Evolutionary conservation across 306 rosid species (phyloP), one percentile per base, ranked within the genome.

Genomic region (Cyamopsis tetragonoloba): DNA sequence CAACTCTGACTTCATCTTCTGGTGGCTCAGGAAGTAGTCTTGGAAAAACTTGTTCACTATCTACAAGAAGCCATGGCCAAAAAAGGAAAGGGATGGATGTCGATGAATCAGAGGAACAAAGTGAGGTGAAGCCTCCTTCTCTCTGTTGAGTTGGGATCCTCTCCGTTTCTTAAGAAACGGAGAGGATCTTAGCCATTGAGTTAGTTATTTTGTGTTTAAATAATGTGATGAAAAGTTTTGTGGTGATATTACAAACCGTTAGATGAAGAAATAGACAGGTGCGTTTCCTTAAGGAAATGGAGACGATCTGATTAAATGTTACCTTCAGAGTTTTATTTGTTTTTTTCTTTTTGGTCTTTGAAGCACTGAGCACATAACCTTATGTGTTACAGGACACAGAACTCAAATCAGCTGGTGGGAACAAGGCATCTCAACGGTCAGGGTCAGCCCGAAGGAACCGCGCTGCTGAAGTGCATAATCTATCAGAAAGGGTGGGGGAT

Each of bases 381-480:
- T 44, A 32, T 66, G 48, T 59, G 37, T 44, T 43, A 72, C 73
- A 91, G 97, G 89, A 80, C 35, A 82, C 85, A 46, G 95, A 86
- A 77, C 85, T 70, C 13, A 93, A 87, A 77, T 87, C 88, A 17
- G 86, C 80, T n/a, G 64, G 48, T 35, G 83, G 80, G 48, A 87
- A 82, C 62, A 89, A 86, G 76, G 56, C 80, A 31, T 68, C 84
- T 2, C 89, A 82, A 44, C 62, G 85, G 27, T 58, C 91, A 12
- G 83, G 88, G 48, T 77, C 84, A 9, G 77, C 82, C 5, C 78
- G 91, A 49, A 85, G 92, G 82, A 85, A 80, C 66, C 96, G 98
- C 4, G 95, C 95, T 50, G 91, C 96, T 35, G 98, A 88, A 85
- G 96, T 91, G 46, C 98, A 91, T 75, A 91, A 91, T 71, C 87